Conservation (phyloP, 2,329 filamentous ascomycete genomes). For the Verticillium dahliae region DNA sequence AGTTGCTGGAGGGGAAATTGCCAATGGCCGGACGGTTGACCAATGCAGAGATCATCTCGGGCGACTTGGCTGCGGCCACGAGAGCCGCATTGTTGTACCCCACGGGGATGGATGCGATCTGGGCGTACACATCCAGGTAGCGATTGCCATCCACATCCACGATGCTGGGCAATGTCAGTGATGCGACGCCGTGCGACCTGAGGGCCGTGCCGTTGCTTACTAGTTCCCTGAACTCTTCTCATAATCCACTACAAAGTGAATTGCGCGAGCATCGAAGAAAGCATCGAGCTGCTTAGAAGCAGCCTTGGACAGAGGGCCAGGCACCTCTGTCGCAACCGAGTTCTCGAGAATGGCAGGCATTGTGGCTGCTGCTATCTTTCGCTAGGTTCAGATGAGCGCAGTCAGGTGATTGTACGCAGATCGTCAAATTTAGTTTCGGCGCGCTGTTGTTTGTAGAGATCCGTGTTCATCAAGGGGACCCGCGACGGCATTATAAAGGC, state of each 20-base stretch:
- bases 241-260: slow-evolving; percentile 48
- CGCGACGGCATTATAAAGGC: background rate
- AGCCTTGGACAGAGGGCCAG: slow-evolving; percentile 31
- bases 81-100: slow-evolving; percentile 75
- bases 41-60: slow-evolving; percentile 65
- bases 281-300: slow-evolving; percentile 34
- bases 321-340: slow-evolving; percentile 28
- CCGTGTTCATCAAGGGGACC: background rate
- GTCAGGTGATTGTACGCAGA: background rate
- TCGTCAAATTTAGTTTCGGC: background rate
- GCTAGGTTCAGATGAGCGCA: background rate
- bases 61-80: slow-evolving; percentile 56
- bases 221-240: slow-evolving; percentile 46
- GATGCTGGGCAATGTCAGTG: slow-evolving; percentile 20
- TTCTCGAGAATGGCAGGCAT: slow-evolving; percentile 26
- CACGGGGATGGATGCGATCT: slow-evolving; percentile 78
- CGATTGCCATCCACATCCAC: slow-evolving; percentile 43
- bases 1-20: slow-evolving; percentile 73
- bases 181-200: background rate
- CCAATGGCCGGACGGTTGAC: slow-evolving; percentile 76
- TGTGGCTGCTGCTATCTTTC: slow-evolving; percentile 3
- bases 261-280: slow-evolving; percentile 44
- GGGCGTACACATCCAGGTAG: slow-evolving; percentile 57
- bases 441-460: background rate
- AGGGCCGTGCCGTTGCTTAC: slow-evolving; percentile 11